Evolutionary conservation across 1,139 yeast species (phyloP).

Genomic region (Lodderomyces parapsilosis): DNA sequence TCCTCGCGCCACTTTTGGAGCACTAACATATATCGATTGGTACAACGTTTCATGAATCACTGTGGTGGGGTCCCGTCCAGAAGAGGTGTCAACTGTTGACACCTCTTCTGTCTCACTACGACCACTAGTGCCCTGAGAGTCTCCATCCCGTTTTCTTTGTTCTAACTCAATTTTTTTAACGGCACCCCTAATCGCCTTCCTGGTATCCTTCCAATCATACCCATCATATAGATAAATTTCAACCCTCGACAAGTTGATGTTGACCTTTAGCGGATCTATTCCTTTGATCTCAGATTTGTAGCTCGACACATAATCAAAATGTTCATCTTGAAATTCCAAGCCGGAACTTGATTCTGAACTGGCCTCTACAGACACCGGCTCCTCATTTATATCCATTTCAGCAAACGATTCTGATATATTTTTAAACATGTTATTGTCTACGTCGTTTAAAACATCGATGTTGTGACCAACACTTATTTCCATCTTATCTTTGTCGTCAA

Average conservation of each 20-base stretch:
- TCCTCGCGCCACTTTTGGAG: conserved; percentile 53
- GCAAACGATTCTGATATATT: conserved; percentile 13
- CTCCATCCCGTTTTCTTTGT: conserved; percentile 5
- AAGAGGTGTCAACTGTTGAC: conserved; percentile 12
- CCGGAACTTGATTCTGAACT: conserved; percentile 11
- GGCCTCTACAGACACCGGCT: conserved; percentile 4
- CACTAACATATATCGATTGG: conserved; percentile 69
- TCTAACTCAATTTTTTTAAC: conserved; percentile 59
- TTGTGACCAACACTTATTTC: conserved; percentile 33
- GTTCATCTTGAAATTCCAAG: conserved; percentile 13
- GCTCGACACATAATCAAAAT: conserved; percentile 11
- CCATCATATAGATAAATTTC: conserved; percentile 77
- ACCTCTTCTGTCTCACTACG: conserved; percentile 1
- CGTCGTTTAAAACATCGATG: conserved; percentile 48
- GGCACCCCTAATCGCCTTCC: conserved; percentile 62
- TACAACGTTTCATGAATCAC: conserved; percentile 65
- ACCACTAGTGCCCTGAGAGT: neutral
- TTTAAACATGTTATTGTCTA: conserved; percentile 30
- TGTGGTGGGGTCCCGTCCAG: conserved; percentile 19
- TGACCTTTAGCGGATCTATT: conserved; percentile 30
- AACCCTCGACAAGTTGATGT: conserved; percentile 37
- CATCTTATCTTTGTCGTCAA: conserved; percentile 57
- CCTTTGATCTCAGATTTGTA: conserved; percentile 6
- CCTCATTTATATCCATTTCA: conserved; percentile 10
- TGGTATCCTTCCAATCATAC: conserved; percentile 85